Evolutionary conservation across 78 protist species (phyloP), one percentile per base, ranked within the genome.

Genomic region (Speleostelium caveatum): DNA sequence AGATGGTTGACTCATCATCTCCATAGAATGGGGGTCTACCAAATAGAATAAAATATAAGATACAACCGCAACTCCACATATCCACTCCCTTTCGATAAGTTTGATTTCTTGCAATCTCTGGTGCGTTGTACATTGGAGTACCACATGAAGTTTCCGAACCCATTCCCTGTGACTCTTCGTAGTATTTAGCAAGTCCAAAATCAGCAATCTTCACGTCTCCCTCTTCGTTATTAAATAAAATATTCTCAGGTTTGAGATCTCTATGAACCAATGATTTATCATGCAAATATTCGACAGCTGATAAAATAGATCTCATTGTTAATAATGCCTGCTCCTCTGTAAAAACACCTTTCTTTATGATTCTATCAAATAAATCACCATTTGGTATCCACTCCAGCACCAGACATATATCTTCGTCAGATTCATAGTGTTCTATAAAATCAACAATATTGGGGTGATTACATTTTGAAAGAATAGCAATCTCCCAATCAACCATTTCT

Each of bases 81-180:
- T 79, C 88, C 16, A 79, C 88, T 33, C 77, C 58, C 8, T 79
- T 79, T 56, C 88, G 26, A 42, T 79, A 79, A 22, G 67, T 56
- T 39, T 79, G 59, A 61, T 79, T 79, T 24, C 38, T 91, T 0
- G 87, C 80, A 78, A 95, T 94, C 55, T 95, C 97, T 0, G 97
- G 97, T 3, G 96, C 96, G 30, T 94, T 92, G 61, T 95, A 95
- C 24, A 77, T 77, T 2, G 96, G 93, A 16, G 96, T 86, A 1
- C 97, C 97, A 55, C 97, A 95, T 30, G 76, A 68, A n/a, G n/a
- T n/a, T n/a, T n/a, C n/a, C 22, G 63, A 38, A n/a, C 79, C 88
- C 28, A 87, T 26, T 22, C 87, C 73, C 12, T 58, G 45, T 1
- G 91, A 67, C n/a, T 69, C 87, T 49, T 90, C 90, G 21, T 90